phyloP scores from a whole-genome alignment of 495 filamentous ascomycete genomes.

The Penicillium samsonianum region DNA sequence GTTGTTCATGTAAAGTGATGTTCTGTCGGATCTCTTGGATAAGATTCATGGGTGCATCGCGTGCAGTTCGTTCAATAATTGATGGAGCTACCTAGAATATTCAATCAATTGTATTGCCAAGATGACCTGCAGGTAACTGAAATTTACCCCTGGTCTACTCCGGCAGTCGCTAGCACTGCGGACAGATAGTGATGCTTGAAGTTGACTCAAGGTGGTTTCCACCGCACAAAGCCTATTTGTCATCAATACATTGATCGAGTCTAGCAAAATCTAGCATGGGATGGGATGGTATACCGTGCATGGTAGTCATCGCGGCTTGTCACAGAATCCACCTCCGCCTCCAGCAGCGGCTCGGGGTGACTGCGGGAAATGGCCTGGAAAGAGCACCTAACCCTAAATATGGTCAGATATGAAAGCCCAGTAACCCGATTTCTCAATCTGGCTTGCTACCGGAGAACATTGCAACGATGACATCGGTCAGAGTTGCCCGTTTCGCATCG shows the following conservation, averaged over 20 bases:
- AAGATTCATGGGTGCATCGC: too few species aligned
- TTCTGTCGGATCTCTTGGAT: too few species aligned
- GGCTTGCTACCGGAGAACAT: background rate
- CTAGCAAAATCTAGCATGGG: background rate
- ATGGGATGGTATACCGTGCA: background rate
- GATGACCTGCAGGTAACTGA: background rate
- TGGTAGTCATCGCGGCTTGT: too few species aligned
- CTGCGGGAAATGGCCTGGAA: too few species aligned
- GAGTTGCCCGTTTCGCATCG: conserved; percentile 14
- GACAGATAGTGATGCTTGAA: too few species aligned
- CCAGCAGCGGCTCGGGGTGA: too few species aligned
- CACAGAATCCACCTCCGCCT: too few species aligned
- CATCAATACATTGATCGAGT: background rate
- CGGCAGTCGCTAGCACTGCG: background rate
- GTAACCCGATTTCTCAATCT: background rate
- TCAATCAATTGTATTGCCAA: background rate
- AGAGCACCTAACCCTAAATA: background rate
- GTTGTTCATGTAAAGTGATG: too few species aligned
- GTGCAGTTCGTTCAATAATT: too few species aligned
- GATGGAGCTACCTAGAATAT: background rate
- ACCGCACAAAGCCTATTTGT: background rate
- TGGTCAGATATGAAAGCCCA: background rate
- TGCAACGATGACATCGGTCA: conserved; percentile 10
- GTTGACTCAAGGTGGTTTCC: too few species aligned
- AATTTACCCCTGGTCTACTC: background rate